Base-by-base conservation (phyloP, 2,329 filamentous ascomycete species). In the Fusarium nygamai region DNA sequence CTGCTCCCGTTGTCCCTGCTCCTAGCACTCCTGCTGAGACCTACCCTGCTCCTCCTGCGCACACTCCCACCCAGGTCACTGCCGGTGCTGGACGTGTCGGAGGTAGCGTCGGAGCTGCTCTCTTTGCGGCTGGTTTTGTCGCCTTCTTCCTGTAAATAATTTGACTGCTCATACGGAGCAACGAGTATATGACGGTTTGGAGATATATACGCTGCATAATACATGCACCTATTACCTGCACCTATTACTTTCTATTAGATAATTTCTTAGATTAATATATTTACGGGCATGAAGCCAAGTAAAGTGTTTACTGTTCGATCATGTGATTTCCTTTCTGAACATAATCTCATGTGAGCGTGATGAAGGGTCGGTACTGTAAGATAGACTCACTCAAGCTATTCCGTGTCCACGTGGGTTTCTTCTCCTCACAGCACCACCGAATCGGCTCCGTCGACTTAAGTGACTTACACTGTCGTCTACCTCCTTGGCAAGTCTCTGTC, bases 91-190 rank as follows among this genome's bases (percentile, higher is more conserved):
- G 65, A 56, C 69, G 61, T 59, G 57, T 73, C 43, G 51, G 53
- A 17, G 57, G 69, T 33, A 62, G 61, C 53, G 12, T 65, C 57
- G 36, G 57, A 27, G 62, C 67, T 17, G 57, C 57, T 47, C 38
- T 70, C 58, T 56, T 72, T 27, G 66, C 29, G 8, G 71, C 61
- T 36, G 69, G 69, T 48, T 65, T 70, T 36, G 65, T 72, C 39
- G 71, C 70, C 29, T 70, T 73, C 46, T 61, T 73, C 31, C 33
- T 73, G 69, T 73, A 73, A 46, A 69, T 63, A 41, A 47, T 56
- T 54, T 69, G 20, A 44, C 24, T 39, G 54, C 69, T 72, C 69
- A 29, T 1, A n/a, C 8, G 70, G 64, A 72, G 70, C 59, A 50
- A 54, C 39, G 69, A 63, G 53, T 33, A 72, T 44, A 64, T 60